Evolutionary conservation across 208 protist genomes (phyloP).

Genomic region (Herpetomonas tarakana): DNA sequence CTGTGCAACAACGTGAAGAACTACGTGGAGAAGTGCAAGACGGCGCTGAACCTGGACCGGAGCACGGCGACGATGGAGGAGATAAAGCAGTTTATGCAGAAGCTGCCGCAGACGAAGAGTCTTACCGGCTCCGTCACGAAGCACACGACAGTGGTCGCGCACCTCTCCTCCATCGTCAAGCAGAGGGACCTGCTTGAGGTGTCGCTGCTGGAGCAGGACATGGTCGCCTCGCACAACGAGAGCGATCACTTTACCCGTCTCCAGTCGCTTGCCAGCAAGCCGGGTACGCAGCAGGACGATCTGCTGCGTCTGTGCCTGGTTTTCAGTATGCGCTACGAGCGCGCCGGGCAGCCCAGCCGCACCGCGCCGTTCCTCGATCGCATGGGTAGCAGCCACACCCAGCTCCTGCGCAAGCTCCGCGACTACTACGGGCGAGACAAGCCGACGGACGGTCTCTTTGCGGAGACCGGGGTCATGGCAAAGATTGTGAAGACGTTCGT

Average conservation of each 20-base stretch:
- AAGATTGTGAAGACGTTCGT: slow-evolving; percentile 77
- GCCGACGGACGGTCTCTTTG: slow-evolving; percentile 85
- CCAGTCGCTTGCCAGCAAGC: slow-evolving; percentile 36
- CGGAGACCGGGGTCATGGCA: slow-evolving; percentile 81
- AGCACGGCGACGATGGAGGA: slow-evolving; percentile 86
- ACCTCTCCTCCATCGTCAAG: slow-evolving; percentile 84
- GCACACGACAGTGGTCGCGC: slow-evolving; percentile 72
- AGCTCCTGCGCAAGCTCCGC: slow-evolving; percentile 50
- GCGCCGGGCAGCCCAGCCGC: slow-evolving; percentile 16
- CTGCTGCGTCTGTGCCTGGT: slow-evolving; percentile 77
- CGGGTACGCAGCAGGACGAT: slow-evolving; percentile 33
- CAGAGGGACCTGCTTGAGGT: slow-evolving; percentile 83
- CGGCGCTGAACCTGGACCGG: slow-evolving; percentile 70
- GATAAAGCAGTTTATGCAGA: slow-evolving; percentile 83
- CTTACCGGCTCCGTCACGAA: slow-evolving; percentile 82
- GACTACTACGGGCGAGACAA: slow-evolving; percentile 56
- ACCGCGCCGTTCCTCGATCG: slow-evolving; percentile 36
- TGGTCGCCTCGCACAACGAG: slow-evolving; percentile 65
- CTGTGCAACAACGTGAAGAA: slow-evolving; percentile 94
- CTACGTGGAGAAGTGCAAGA: slow-evolving; percentile 93
- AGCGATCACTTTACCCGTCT: slow-evolving; percentile 69
- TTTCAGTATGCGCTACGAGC: slow-evolving; percentile 82
- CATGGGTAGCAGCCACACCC: slow-evolving; percentile 28
- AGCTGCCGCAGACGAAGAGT: slow-evolving; percentile 76
- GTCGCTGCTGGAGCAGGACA: slow-evolving; percentile 96